phyloP scores from a whole-genome alignment of 1,139 yeast genomes.

The Protomyces lactucae-debilis region DNA sequence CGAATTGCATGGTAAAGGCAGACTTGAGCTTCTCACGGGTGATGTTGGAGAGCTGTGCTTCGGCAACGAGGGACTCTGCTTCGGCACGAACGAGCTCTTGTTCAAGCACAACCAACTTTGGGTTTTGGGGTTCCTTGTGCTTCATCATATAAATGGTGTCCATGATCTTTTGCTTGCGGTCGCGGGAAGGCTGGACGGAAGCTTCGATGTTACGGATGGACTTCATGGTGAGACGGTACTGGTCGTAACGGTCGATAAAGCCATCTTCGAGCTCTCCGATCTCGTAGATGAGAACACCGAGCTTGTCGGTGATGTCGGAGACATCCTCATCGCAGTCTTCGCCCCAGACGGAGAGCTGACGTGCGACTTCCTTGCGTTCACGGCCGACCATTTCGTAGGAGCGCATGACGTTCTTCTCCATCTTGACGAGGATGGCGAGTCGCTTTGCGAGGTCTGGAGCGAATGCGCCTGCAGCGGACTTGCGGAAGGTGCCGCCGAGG shows the following conservation, averaged over 20 bases:
- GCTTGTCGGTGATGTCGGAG: constrained; percentile 92
- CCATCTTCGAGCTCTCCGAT: constrained; percentile 97
- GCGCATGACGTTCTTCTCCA: constrained; percentile 94
- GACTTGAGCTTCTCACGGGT: constrained; percentile 97
- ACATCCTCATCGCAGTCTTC: constrained; percentile 97
- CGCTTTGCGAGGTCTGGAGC: constrained; percentile 95
- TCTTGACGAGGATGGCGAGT: constrained; percentile 82
- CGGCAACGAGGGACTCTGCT: constrained; percentile 98
- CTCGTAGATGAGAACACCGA: constrained; percentile 92
- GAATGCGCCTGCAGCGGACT: constrained; percentile 83
- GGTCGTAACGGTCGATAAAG: constrained; percentile 95
- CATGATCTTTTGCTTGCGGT: constrained; percentile 94
- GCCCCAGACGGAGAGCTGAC: constrained; percentile 95
- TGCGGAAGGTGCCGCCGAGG: constrained; percentile 68
- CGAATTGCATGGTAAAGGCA: constrained; percentile 95
- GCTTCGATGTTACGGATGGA: constrained; percentile 94
- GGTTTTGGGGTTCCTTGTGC: constrained; percentile 97
- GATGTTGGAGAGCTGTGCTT: constrained; percentile 96
- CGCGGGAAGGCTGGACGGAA: constrained; percentile 96
- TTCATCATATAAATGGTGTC: constrained; percentile 96
- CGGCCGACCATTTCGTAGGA: constrained; percentile 87
- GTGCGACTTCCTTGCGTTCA: constrained; percentile 95
- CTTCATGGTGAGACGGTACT: constrained; percentile 92
- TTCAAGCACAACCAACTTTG: constrained; percentile 89
- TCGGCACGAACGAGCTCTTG: constrained; percentile 98